Base-by-base conservation (phyloP, 148 eudicot genomes). In the Camellia sinensis region DNA sequence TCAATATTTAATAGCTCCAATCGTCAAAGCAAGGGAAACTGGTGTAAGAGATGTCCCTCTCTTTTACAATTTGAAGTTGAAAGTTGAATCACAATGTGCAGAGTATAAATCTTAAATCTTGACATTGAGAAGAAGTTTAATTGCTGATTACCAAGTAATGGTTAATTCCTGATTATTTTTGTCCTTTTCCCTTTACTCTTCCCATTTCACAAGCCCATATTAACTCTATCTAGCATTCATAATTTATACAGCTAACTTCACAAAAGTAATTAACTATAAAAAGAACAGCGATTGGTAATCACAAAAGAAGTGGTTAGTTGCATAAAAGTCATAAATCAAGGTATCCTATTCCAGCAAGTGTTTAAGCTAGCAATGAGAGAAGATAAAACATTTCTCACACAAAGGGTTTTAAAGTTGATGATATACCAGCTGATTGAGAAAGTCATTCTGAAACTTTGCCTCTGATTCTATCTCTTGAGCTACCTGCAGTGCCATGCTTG, bases 391-490 rank as follows among this genome's bases (percentile, higher is more conserved):
- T 18, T 73, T 22, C 21, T 41, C 66, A 75, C 6, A 15, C 57
- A 13, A 69, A 19, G 43, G 76, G 40, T 57, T 37, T 3, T 10
- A 63, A 21, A 71, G 56, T 74, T 75, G 29, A 76, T 7, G 67
- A 57, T 77, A 83, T 91, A 93, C 98, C 94, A 95, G 80, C 84
- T 95, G 90, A 80, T 89, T 91, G 80, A 93, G 87, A 83, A 93
- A 90, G 63, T 90, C 94, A 83, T 88, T 93, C 89, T 93, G 97
- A 83, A 73, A 89, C 80, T 90, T 88, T 4, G 95, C 95, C 84
- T 93, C 95, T n/a, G 92, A 71, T 71, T 87, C 85, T 80, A 92
- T 91, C 74, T 92, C 95, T 86, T 89, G 89, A 79, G 97, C 98
- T 80, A 95, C 95, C 97, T 95, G 92, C 82, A 82, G 84, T 7